phyloP scores from a whole-genome alignment of 257 asterid genomes.

The Penstemon barbatus region DNA sequence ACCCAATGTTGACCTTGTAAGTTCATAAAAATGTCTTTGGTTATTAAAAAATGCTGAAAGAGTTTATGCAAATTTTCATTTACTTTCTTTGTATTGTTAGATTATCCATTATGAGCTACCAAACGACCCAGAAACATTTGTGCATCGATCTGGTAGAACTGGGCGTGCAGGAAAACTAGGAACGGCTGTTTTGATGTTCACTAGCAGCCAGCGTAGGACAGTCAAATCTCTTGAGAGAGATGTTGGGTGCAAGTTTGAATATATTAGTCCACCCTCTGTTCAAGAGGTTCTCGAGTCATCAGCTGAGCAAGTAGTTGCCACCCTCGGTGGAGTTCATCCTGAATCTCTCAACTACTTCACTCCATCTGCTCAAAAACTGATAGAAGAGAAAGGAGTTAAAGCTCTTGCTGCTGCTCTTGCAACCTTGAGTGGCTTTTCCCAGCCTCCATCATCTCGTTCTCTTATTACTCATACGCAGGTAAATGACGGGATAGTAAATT shows the following conservation, averaged over 20 bases:
- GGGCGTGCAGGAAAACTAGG: conserved; percentile 97
- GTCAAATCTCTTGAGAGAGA: conserved; percentile 78
- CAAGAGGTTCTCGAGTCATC: conserved; percentile 83
- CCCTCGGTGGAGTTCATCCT: conserved; percentile 56
- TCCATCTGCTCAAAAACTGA: conserved; percentile 54
- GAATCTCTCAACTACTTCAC: conserved; percentile 56
- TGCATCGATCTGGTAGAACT: conserved; percentile 97
- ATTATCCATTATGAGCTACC: conserved; percentile 95
- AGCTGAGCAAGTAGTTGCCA: conserved; percentile 55
- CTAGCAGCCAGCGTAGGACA: conserved; percentile 72
- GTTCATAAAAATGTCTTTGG: conserved; percentile 28
- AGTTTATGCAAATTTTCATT: too few species aligned
- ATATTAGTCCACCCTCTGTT: conserved; percentile 64
- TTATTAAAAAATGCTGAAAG: too few species aligned
- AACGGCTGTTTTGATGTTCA: conserved; percentile 70
- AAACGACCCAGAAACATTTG: conserved; percentile 93
- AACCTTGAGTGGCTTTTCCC: conserved; percentile 57
- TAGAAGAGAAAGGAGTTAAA: conserved; percentile 47
- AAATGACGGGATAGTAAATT: conserved; percentile 10
- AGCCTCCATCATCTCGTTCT: conserved; percentile 64
- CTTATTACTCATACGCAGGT: conserved; percentile 63
- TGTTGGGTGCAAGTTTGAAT: conserved; percentile 76
- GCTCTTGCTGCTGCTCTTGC: conserved; percentile 64
- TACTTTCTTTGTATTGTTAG: conserved; percentile 31
- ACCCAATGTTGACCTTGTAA: conserved; percentile 92